These are phyloP conservation scores for Boletus rubescentipes DNA, from an alignment of 768 basidiomycete species.

Conservation along the genomic window DNA sequence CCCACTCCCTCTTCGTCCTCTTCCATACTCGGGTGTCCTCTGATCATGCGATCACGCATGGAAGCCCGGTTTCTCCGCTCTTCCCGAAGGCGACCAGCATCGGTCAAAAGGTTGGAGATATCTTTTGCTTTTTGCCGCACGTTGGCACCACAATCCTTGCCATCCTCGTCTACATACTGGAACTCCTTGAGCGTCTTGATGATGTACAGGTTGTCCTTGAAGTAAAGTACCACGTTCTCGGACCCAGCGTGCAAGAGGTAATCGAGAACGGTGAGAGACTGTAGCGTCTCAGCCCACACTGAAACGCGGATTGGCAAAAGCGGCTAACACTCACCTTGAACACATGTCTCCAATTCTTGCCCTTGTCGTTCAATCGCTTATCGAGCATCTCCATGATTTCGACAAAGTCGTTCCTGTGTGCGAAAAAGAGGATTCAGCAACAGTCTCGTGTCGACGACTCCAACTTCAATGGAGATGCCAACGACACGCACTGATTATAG, in stretches of 20 bases:
- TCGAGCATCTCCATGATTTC: slow-evolving; percentile 99
- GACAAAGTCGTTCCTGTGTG: slow-evolving; percentile 82
- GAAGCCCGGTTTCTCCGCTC: slow-evolving; percentile 80
- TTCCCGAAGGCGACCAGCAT: slow-evolving; percentile 80
- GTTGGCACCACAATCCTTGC: slow-evolving; percentile 98
- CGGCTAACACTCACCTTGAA: slow-evolving; percentile 72
- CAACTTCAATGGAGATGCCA: too few species aligned
- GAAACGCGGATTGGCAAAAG: not conserved
- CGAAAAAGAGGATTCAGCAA: not conserved
- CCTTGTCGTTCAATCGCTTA: slow-evolving; percentile 97
- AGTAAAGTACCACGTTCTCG: slow-evolving; percentile 98
- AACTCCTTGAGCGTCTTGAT: slow-evolving; percentile 99
- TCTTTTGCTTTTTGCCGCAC: slow-evolving; percentile 97
- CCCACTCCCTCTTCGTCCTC: slow-evolving; percentile 28
- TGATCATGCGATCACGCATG: slow-evolving; percentile 95
- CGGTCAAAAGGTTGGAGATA: slow-evolving; percentile 89
- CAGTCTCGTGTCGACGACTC: not conserved
- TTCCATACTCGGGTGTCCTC: slow-evolving; percentile 45
- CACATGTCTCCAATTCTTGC: slow-evolving; percentile 99
- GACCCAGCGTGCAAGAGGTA: slow-evolving; percentile 95
- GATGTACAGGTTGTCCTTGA: slow-evolving; percentile 94
- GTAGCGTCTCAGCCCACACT: slow-evolving; percentile 8
- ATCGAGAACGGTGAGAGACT: slow-evolving; percentile 92
- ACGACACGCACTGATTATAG: slow-evolving; percentile 81
- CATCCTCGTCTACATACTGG: slow-evolving; percentile 92